phyloP scores from a whole-genome alignment of 495 filamentous ascomycete species.

The Astrothelium macrocarpum region DNA sequence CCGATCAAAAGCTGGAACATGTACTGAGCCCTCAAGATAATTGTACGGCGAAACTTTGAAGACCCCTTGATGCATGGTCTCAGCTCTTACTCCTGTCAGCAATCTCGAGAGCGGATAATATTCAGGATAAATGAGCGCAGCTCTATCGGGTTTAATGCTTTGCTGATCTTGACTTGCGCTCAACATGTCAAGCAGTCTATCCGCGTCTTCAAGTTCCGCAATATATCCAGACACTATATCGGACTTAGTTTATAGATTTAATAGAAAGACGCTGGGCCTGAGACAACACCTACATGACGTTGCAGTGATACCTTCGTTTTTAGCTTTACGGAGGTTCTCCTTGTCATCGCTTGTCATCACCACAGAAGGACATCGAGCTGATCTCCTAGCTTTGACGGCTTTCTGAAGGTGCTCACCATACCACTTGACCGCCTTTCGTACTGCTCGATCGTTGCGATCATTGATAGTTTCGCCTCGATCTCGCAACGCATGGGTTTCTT shows the following conservation, averaged over 20 bases:
- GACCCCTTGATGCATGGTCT: slow-evolving; percentile 80
- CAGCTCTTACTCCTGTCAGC: slow-evolving; percentile 80
- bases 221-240: slow-evolving; percentile 62
- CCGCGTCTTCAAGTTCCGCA: slow-evolving; percentile 68
- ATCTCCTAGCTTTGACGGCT: slow-evolving; percentile 43
- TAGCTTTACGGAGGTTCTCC: slow-evolving; percentile 76
- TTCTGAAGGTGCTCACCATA: slow-evolving; percentile 70
- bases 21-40: slow-evolving; percentile 85
- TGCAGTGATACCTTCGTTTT: slow-evolving; percentile 54
- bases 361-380: slow-evolving; percentile 58
- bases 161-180: slow-evolving; percentile 60
- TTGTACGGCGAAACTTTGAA: slow-evolving; percentile 98
- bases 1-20: slow-evolving; percentile 82
- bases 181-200: slow-evolving; percentile 89
- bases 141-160: slow-evolving; percentile 50
- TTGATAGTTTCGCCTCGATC: slow-evolving; percentile 80
- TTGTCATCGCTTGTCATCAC: slow-evolving; percentile 92
- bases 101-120: slow-evolving; percentile 87
- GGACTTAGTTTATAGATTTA: too few relatives aligned
- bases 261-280: neutral
- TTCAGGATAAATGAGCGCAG: slow-evolving; percentile 64
- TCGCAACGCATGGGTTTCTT: slow-evolving; percentile 77
- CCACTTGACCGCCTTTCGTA: slow-evolving; percentile 79
- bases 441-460: slow-evolving; percentile 89
- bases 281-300: slow-evolving; percentile 16